These are phyloP conservation scores for Torulaspora delbrueckii DNA, from an alignment of 805 yeast genomes.

Conservation along the genomic window DNA sequence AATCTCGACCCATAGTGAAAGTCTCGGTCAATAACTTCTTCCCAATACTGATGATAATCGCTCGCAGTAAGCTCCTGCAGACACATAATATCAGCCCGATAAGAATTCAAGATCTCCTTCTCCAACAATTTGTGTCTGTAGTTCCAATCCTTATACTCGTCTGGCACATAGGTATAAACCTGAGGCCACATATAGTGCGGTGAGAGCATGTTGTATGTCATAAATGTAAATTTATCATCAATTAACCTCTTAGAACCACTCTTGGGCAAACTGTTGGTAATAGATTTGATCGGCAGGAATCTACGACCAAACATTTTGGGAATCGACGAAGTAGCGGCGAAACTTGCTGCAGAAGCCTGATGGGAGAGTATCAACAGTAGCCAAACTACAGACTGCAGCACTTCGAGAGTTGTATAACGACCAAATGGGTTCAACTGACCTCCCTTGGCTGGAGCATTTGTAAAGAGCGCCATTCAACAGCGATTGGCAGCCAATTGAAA, in stretches of 20 bases:
- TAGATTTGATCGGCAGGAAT: conserved; percentile 12
- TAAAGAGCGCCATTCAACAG: background rate
- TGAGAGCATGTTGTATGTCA: conserved; percentile 46
- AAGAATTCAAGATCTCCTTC: conserved; percentile 30
- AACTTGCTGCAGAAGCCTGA: background rate
- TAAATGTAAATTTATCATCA: conserved; percentile 30
- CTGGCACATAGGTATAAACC: conserved; percentile 48
- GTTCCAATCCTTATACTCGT: conserved; percentile 45
- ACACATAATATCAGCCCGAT: conserved; percentile 55
- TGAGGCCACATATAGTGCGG: conserved; percentile 58
- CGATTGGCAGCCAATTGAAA: background rate
- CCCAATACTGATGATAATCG: conserved; percentile 42
- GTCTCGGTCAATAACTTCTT: conserved; percentile 26
- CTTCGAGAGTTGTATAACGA: background rate
- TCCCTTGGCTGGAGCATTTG: background rate
- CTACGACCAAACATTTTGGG: conserved; percentile 10
- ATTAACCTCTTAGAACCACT: conserved; percentile 4
- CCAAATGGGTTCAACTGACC: background rate
- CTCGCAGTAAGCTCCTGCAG: conserved; percentile 48
- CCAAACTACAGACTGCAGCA: conserved; percentile 1
- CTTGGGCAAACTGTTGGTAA: conserved; percentile 6
- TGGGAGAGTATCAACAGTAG: background rate
- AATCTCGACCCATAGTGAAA: conserved; percentile 45
- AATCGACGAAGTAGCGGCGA: background rate
- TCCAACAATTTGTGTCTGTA: conserved; percentile 44